phyloP scores from a whole-genome alignment of 805 yeast species.

The Zygotorulaspora sp. region DNA sequence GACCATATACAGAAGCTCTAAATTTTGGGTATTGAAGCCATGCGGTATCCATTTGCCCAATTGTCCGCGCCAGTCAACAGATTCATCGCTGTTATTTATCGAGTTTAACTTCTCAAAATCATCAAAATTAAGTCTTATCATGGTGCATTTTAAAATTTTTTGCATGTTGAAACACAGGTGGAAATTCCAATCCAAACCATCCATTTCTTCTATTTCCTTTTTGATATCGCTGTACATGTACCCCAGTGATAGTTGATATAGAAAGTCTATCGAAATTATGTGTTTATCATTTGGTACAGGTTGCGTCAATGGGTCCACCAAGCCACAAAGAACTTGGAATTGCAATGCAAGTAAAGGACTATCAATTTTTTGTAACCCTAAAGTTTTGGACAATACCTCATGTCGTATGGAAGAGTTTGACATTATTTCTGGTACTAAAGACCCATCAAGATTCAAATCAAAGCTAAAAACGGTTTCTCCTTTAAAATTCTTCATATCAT shows the following conservation, averaged over 20 bases:
- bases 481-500: constrained; percentile 10
- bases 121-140: constrained; percentile 25
- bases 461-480: constrained; percentile 21
- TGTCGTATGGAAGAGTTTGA: constrained; percentile 26
- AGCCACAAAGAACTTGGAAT: constrained; percentile 33
- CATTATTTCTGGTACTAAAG: constrained; percentile 22
- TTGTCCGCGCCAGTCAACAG: constrained; percentile 30
- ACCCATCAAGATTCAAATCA: constrained; percentile 21
- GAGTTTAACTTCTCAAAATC: constrained; percentile 25
- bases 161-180: constrained; percentile 30
- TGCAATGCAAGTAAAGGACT: constrained; percentile 23
- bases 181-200: constrained; percentile 26
- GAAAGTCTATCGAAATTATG: constrained; percentile 51
- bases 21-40: constrained; percentile 37
- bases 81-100: constrained; percentile 21
- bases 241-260: constrained; percentile 49
- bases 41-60: constrained; percentile 37
- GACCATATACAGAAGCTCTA: constrained; percentile 45
- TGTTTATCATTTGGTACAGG: constrained; percentile 56
- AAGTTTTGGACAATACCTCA: constrained; percentile 19
- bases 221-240: constrained; percentile 32
- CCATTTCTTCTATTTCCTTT: constrained; percentile 1
- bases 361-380: constrained; percentile 14
- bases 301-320: constrained; percentile 64
- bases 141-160: constrained; percentile 23